Percentiles rank a stretch among this genome's conserved stretches.
phyloP scores from a whole-genome alignment of 1,284 basidiomycete genomes.

The Cryptococcus sp. region DNA sequence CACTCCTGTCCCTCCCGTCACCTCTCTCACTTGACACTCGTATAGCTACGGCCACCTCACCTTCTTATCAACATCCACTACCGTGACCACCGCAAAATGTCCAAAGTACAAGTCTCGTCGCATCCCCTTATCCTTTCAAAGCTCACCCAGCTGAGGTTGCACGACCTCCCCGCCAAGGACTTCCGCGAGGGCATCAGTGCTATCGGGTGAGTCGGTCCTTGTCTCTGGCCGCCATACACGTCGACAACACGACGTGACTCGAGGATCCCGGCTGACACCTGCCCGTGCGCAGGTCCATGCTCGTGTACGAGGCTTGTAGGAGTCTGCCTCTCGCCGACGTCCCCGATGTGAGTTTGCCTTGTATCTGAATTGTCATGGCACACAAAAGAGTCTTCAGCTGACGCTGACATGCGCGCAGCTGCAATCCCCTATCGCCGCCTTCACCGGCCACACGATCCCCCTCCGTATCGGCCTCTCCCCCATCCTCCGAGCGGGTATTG shows the following conservation, averaged over 20 bases:
- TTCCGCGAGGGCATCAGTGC: conserved; percentile 41
- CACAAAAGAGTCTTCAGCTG: neutral
- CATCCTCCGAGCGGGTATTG: conserved; percentile 85
- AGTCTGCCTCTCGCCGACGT: conserved; percentile 32
- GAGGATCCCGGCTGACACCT: neutral
- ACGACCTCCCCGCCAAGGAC: conserved; percentile 44
- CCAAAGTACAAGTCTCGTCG: conserved; percentile 29
- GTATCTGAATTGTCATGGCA: neutral
- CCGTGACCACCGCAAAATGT: conserved; percentile 2
- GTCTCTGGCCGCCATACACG: neutral
- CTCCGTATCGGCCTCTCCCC: conserved; percentile 79
- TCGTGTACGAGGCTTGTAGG: conserved; percentile 39
- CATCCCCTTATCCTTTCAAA: conserved; percentile 43
- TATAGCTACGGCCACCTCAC: neutral
- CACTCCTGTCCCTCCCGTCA: neutral
- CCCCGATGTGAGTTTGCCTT: conserved; percentile 34
- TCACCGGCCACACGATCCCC: conserved; percentile 48
- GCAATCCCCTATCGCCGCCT: conserved; percentile 48
- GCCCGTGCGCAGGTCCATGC: conserved; percentile 29
- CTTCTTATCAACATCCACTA: no score
- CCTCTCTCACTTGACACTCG: neutral
- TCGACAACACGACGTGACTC: neutral
- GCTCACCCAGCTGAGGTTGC: conserved; percentile 42
- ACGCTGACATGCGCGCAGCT: conserved; percentile 40
- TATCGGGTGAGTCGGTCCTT: conserved; percentile 29